phyloP scores from a whole-genome alignment of 331 rosid genomes.

The Stylosanthes scabra region DNA sequence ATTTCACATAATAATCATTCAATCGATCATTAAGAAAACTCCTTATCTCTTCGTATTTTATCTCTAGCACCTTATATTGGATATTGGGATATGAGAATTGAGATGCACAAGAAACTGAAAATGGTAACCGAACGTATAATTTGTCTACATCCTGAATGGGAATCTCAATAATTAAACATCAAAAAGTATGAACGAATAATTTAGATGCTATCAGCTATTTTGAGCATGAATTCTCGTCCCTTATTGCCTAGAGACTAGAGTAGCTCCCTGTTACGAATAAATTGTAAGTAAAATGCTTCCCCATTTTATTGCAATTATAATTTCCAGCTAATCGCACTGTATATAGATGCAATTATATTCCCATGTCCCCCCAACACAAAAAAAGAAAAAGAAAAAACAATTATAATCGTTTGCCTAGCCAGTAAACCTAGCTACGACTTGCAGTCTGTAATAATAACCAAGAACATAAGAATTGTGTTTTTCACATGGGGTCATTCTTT shows the following conservation, averaged over 20 bases:
- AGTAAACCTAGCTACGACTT: not conserved
- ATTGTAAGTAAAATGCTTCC: slow-evolving; percentile 10
- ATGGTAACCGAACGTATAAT: not conserved
- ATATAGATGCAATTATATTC: not conserved
- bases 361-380: too few relatives aligned
- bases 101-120: not conserved
- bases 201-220: too few relatives aligned
- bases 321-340: not conserved
- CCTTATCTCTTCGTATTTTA: too few relatives aligned
- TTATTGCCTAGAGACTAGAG: too few relatives aligned
- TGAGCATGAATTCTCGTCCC: too few relatives aligned
- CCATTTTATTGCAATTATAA: not conserved
- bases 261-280: not conserved
- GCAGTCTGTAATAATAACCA: not conserved
- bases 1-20: too few relatives aligned
- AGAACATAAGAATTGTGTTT: too few relatives aligned
- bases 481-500: not conserved
- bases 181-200: too few relatives aligned
- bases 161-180: too few relatives aligned
- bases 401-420: not conserved
- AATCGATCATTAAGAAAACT: too few relatives aligned
- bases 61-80: too few relatives aligned
- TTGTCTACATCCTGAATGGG: too few relatives aligned
- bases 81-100: not conserved
- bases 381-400: not conserved